A percentile compares a stretch with the other conserved stretches of the same genome.
Conservation (phyloP, 2,329 filamentous ascomycete species). For the Hyphodiscus sp. region DNA sequence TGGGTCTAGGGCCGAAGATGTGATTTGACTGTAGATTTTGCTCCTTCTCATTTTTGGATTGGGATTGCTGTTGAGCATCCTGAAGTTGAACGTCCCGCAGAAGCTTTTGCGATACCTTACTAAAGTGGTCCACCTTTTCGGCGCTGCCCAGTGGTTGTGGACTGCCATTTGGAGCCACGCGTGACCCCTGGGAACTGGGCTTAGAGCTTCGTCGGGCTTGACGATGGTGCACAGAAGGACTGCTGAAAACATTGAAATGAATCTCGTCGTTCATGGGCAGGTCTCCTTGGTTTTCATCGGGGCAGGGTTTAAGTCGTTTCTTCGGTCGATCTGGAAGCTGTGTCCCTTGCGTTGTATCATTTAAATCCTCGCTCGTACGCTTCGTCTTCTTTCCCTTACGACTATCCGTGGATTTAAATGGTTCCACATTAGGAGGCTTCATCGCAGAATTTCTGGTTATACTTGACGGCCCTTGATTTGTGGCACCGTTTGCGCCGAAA, state of each 20-base stretch:
- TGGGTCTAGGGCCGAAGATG: constrained; percentile 17
- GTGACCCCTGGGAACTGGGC: constrained; percentile 18
- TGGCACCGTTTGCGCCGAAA: constrained; percentile 16
- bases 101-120: constrained; percentile 9
- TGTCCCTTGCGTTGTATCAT: neutral
- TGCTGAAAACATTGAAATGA: neutral
- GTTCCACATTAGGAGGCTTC: neutral
- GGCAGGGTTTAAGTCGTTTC: constrained; percentile 14
- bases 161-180: constrained; percentile 25
- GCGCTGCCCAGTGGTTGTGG: constrained; percentile 12
- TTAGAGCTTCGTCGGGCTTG: neutral
- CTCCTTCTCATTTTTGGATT: neutral
- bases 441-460: neutral
- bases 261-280: neutral
- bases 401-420: neutral
- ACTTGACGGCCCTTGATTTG: constrained; percentile 20
- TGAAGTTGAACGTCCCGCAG: constrained; percentile 1
- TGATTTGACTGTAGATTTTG: neutral
- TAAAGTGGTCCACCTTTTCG: constrained; percentile 12
- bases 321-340: constrained; percentile 3
- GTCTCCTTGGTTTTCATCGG: neutral
- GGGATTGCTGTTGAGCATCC: neutral
- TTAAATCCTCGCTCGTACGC: neutral
- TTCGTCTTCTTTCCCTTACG: neutral
- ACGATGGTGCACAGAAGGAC: neutral